Percentiles rank a stretch among this genome's conserved stretches.
Conservation (phyloP, 1,284 basidiomycete genomes). For the Apiotrichum akiyoshidainum region DNA sequence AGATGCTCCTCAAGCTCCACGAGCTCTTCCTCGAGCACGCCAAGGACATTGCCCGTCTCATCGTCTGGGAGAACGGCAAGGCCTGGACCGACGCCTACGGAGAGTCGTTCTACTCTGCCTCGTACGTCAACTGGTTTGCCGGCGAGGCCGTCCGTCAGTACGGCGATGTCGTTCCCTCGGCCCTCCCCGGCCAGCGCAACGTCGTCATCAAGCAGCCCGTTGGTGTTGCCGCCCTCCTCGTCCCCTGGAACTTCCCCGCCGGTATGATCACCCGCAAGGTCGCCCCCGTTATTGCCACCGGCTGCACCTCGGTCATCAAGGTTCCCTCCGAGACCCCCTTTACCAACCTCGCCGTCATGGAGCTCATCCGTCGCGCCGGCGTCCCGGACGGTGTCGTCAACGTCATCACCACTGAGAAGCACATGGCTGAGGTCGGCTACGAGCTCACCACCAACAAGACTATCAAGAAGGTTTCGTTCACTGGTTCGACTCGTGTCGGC, state of each 20-base stretch:
- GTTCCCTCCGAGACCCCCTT: slow-evolving; percentile 95
- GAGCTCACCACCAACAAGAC: slow-evolving; percentile 46
- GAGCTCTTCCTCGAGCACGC: slow-evolving; percentile 33
- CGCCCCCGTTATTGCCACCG: slow-evolving; percentile 72
- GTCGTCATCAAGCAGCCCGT: slow-evolving; percentile 92
- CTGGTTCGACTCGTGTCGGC: slow-evolving; percentile 82
- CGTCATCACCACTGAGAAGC: slow-evolving; percentile 63
- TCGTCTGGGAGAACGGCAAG: slow-evolving; percentile 81
- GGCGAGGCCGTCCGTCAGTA: slow-evolving; percentile 74
- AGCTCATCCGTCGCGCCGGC: slow-evolving; percentile 79
- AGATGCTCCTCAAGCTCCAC: slow-evolving; percentile 34
- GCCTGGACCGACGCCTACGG: slow-evolving; percentile 74
- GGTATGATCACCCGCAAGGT: slow-evolving; percentile 59
- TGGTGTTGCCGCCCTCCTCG: slow-evolving; percentile 57
- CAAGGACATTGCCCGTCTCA: slow-evolving; percentile 45
- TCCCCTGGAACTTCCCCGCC: slow-evolving; percentile 77
- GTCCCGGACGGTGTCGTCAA: slow-evolving; percentile 94
- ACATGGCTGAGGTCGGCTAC: slow-evolving; percentile 45
- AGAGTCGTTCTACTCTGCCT: slow-evolving; percentile 75
- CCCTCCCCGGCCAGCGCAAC: slow-evolving; percentile 70
- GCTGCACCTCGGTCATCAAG: slow-evolving; percentile 94
- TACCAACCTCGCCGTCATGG: slow-evolving; percentile 70
- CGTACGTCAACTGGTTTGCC: slow-evolving; percentile 80
- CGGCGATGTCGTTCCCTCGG: slow-evolving; percentile 77
- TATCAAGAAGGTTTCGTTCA: slow-evolving; percentile 80